Conservation (phyloP, 257 asterid species). For the Primulina huaijiensis region DNA sequence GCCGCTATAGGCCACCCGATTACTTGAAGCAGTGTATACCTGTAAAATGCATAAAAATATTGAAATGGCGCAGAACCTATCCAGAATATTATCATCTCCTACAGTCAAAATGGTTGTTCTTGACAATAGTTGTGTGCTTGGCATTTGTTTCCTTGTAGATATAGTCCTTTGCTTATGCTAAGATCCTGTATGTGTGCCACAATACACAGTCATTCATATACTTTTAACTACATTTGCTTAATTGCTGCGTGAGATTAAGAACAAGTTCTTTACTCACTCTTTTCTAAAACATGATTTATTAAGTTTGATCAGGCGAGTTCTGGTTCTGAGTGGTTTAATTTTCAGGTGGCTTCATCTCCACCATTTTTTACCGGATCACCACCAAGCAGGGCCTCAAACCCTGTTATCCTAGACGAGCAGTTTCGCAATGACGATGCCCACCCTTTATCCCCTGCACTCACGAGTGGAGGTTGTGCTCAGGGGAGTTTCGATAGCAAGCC, state of each 20-base stretch:
- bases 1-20: background rate
- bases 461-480: conserved; percentile 43
- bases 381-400: conserved; percentile 54
- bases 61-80: background rate
- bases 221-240: background rate
- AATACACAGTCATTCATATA: background rate
- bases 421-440: conserved; percentile 34
- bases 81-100: background rate
- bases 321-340: conserved; percentile 32
- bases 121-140: background rate
- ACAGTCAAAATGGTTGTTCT: background rate
- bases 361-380: conserved; percentile 56
- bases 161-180: background rate
- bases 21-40: background rate
- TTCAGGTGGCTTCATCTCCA: conserved; percentile 46
- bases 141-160: background rate
- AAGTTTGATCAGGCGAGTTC: conserved; percentile 23
- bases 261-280: background rate
- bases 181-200: background rate
- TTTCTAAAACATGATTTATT: background rate
- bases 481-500: conserved; percentile 41
- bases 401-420: conserved; percentile 51
- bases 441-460: conserved; percentile 35
- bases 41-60: too few species aligned
- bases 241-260: background rate